A percentile compares a stretch with the other conserved stretches of the same genome.
phyloP scores from a whole-genome alignment of 345 rosid species.

The Brassica nigra region DNA sequence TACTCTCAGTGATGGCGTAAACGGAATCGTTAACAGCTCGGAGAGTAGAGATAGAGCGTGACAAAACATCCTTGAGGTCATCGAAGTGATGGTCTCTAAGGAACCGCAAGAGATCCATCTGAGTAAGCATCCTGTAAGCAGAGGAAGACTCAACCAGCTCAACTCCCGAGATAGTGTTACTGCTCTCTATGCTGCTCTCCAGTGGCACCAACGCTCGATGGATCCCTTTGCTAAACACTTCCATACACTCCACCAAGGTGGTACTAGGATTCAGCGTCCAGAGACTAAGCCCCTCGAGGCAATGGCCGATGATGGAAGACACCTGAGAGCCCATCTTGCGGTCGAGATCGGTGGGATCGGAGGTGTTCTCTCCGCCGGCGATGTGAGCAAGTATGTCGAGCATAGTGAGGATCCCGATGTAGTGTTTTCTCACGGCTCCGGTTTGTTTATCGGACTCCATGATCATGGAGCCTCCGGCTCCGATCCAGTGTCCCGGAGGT shows the following conservation, averaged over 20 bases:
- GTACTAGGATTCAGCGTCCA: constrained; percentile 79
- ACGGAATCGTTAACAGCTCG: constrained; percentile 59
- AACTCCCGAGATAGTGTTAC: background rate
- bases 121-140: constrained; percentile 42
- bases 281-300: constrained; percentile 74
- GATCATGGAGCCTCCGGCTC: constrained; percentile 93
- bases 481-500: constrained; percentile 86
- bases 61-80: constrained; percentile 44
- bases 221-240: constrained; percentile 80
- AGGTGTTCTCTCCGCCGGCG: background rate
- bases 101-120: constrained; percentile 71
- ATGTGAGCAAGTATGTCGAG: constrained; percentile 51
- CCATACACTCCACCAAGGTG: constrained; percentile 73
- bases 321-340: constrained; percentile 62
- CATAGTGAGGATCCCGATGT: constrained; percentile 84
- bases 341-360: background rate
- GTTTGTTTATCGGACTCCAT: constrained; percentile 83
- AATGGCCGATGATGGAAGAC: constrained; percentile 68
- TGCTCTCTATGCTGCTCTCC: constrained; percentile 36
- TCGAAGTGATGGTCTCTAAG: constrained; percentile 46
- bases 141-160: background rate
- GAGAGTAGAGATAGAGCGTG: constrained; percentile 40
- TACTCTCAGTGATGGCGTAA: constrained; percentile 58
- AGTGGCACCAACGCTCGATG: constrained; percentile 80
- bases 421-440: constrained; percentile 76